Evolutionary conservation across 176 grass and related monocot genomes (phyloP).

Genomic region (Themeda triandra): DNA sequence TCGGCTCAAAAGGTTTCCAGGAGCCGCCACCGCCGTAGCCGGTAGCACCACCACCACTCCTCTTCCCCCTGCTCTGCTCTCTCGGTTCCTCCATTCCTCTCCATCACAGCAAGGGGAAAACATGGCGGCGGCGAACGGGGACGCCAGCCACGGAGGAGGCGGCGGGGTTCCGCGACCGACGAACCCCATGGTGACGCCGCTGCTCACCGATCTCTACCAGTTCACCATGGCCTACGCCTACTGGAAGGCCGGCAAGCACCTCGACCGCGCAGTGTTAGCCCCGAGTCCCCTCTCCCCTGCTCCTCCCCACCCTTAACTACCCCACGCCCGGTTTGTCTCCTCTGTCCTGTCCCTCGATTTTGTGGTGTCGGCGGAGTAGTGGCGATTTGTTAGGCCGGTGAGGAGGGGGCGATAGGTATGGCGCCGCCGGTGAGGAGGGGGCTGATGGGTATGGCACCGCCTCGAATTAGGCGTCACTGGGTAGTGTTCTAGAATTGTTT

Average conservation of each 20-base stretch:
- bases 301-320: too few species aligned
- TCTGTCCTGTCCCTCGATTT: not conserved
- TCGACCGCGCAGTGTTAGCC: slow-evolving; percentile 74
- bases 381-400: too few species aligned
- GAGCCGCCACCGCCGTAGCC: not conserved
- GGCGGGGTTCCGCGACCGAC: slow-evolving; percentile 49
- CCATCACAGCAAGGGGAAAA: not conserved
- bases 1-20: not conserved
- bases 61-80: too few species aligned
- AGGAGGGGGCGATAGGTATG: too few species aligned
- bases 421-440: too few species aligned
- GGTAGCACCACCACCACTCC: not conserved
- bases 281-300: not conserved
- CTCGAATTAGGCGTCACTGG: not conserved
- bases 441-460: not conserved
- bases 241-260: slow-evolving; percentile 97
- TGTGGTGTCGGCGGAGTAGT: not conserved
- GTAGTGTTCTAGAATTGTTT: not conserved
- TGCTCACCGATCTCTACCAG: slow-evolving; percentile 97
- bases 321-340: too few species aligned
- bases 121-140: slow-evolving; percentile 47
- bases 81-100: not conserved
- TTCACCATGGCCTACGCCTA: slow-evolving; percentile 99
- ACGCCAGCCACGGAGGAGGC: not conserved
- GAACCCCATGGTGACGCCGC: slow-evolving; percentile 89